These are phyloP conservation scores for Bremia lactucae DNA, from an alignment of 352 stramenopile genomes.

Conservation along the genomic window DNA sequence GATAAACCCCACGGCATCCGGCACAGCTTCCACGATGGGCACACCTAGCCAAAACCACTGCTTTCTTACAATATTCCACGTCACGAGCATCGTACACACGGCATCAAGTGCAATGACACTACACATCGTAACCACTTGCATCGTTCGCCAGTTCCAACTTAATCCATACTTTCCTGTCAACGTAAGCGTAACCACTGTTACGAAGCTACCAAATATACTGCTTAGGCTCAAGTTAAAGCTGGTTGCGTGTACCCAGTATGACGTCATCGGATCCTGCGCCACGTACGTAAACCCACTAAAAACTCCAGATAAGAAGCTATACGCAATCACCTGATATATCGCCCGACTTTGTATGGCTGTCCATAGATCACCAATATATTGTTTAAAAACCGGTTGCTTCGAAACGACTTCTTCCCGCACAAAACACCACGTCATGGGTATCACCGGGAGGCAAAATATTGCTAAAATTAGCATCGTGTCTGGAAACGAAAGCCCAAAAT, in stretches of 20 bases:
- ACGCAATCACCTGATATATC: constrained; percentile 46
- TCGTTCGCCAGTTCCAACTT: constrained; percentile 43
- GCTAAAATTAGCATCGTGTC: constrained; percentile 27
- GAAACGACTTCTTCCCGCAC: constrained; percentile 33
- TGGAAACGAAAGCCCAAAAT: constrained; percentile 32
- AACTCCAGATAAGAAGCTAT: constrained; percentile 30
- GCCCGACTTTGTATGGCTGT: constrained; percentile 30
- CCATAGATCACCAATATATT: constrained; percentile 39
- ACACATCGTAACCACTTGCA: constrained; percentile 32
- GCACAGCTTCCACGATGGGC: constrained; percentile 34
- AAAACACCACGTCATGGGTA: constrained; percentile 42
- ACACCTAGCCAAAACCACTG: constrained; percentile 52
- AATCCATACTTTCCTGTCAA: constrained; percentile 38
- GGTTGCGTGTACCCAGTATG: constrained; percentile 37
- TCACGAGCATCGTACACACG: constrained; percentile 41
- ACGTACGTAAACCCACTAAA: constrained; percentile 40
- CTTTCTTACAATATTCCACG: constrained; percentile 36
- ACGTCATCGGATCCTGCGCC: constrained; percentile 34
- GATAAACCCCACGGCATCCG: constrained; percentile 35
- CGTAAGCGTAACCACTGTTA: constrained; percentile 32
- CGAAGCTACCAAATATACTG: constrained; percentile 30
- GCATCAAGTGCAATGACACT: constrained; percentile 33
- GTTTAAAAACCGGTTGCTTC: constrained; percentile 14
- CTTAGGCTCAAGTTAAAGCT: constrained; percentile 37
- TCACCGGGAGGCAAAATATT: constrained; percentile 28